Conservation (phyloP, 345 rosid species). For the Citrus australasica region DNA sequence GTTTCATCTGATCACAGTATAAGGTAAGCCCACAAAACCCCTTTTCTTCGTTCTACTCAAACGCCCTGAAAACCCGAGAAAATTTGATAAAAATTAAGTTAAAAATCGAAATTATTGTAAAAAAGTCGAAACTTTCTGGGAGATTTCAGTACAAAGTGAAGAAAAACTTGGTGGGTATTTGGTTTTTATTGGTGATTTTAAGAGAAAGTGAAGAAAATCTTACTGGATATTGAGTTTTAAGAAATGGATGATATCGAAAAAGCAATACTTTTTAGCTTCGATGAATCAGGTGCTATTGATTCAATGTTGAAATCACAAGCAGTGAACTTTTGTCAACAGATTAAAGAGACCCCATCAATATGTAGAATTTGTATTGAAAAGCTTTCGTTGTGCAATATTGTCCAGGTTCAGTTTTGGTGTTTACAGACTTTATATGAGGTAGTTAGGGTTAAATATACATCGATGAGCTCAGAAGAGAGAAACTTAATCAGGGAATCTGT, state of each 20-base stretch:
- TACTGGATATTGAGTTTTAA: slow-evolving; percentile 18
- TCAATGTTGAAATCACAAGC: slow-evolving; percentile 58
- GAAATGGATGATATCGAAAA: slow-evolving; percentile 82
- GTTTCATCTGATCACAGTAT: slow-evolving; percentile 9
- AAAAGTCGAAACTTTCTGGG: background rate
- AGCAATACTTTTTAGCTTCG: slow-evolving; percentile 79
- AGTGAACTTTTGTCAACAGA: slow-evolving; percentile 49
- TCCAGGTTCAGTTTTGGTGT: slow-evolving; percentile 95
- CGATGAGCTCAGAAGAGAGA: slow-evolving; percentile 63
- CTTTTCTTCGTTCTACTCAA: background rate
- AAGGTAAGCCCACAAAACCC: slow-evolving; percentile 22
- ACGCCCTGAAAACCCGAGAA: background rate
- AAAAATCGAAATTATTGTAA: background rate
- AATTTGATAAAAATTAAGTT: background rate
- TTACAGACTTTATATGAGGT: slow-evolving; percentile 83
- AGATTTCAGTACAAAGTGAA: background rate
- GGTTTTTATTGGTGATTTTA: background rate
- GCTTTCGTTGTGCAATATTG: slow-evolving; percentile 52
- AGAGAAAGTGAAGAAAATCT: background rate
- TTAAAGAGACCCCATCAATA: slow-evolving; percentile 51
- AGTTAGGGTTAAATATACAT: slow-evolving; percentile 46
- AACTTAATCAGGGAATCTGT: slow-evolving; percentile 51
- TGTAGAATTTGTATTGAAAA: slow-evolving; percentile 71
- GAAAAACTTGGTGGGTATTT: background rate
- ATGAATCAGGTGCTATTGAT: slow-evolving; percentile 64